phyloP scores from a whole-genome alignment of 345 rosid species.

The Erodium maritimum region DNA sequence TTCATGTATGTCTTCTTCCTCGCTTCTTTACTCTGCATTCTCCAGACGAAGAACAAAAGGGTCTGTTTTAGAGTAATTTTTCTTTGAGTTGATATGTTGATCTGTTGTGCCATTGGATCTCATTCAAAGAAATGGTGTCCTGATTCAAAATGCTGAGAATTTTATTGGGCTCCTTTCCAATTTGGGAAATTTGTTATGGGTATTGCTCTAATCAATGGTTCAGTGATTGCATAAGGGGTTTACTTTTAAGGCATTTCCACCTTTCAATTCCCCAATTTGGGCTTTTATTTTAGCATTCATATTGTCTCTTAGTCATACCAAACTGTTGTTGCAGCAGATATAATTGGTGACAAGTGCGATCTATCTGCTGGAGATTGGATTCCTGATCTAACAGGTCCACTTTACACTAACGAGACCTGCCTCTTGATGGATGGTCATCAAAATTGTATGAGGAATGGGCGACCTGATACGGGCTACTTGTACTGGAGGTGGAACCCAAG shows the following conservation, averaged over 20 bases:
- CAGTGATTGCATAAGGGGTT: not conserved
- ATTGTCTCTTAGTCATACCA: not conserved
- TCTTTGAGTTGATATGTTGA: not conserved
- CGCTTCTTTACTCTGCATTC: too few species aligned
- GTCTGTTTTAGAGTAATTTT: too few species aligned
- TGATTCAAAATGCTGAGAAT: too few species aligned
- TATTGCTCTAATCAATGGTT: not conserved
- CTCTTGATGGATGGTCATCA: conserved; percentile 69
- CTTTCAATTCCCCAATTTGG: too few species aligned
- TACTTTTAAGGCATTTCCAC: too few species aligned
- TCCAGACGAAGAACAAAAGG: too few species aligned
- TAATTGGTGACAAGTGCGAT: conserved; percentile 38
- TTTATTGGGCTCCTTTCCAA: too few species aligned
- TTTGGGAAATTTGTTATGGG: too few species aligned
- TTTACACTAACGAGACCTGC: conserved; percentile 62
- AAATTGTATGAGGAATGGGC: conserved; percentile 81
- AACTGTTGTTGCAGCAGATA: conserved; percentile 1
- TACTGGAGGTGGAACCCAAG: conserved; percentile 88
- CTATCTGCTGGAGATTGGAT: conserved; percentile 75
- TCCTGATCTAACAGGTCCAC: conserved; percentile 59
- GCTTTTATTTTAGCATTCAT: not conserved
- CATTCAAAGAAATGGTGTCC: too few species aligned
- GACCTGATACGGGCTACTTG: conserved; percentile 68
- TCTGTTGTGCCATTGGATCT: conserved; percentile 3
- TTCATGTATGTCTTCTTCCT: too few species aligned